phyloP scores from a whole-genome alignment of 805 yeast genomes.

The Kodamaea sagamina region DNA sequence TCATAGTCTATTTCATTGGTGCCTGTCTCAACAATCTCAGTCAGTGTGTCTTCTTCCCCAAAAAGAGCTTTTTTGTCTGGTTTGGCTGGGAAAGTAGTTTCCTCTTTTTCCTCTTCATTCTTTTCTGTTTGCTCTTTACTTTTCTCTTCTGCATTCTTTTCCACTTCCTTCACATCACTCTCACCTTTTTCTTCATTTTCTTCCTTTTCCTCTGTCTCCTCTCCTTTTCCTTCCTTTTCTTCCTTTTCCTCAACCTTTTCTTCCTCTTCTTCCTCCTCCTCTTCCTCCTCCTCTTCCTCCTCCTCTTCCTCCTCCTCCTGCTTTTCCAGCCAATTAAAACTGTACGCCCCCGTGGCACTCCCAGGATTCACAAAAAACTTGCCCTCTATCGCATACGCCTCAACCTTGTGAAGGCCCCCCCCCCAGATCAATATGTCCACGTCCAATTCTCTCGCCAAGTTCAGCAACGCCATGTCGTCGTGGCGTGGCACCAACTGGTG shows the following conservation, averaged over 20 bases:
- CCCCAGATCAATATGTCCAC: conserved; percentile 93
- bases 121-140: conserved; percentile 10
- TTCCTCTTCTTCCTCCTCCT: conserved; percentile 15
- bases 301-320: conserved; percentile 49
- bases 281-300: conserved; percentile 27
- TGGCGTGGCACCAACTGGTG: conserved; percentile 79
- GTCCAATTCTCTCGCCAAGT: conserved; percentile 85
- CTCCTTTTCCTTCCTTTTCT: conserved; percentile 10
- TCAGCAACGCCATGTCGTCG: conserved; percentile 81
- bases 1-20: conserved; percentile 14
- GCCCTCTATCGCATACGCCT: conserved; percentile 90
- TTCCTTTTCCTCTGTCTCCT: conserved; percentile 14
- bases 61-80: conserved; percentile 7
- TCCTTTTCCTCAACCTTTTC: conserved; percentile 8
- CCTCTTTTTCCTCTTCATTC: conserved; percentile 18
- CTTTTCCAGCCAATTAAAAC: conserved; percentile 59
- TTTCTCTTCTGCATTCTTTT: conserved; percentile 18
- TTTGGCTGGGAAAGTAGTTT: background rate
- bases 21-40: background rate
- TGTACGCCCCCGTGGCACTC: conserved; percentile 89
- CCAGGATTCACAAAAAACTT: conserved; percentile 97
- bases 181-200: conserved; percentile 1
- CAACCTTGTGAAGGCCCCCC: conserved; percentile 80
- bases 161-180: conserved; percentile 5
- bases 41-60: conserved; percentile 10